Evolutionary conservation across 768 basidiomycete genomes (phyloP), one percentile per base, ranked within the genome.

Genomic region (Cantharellus anzutake): DNA sequence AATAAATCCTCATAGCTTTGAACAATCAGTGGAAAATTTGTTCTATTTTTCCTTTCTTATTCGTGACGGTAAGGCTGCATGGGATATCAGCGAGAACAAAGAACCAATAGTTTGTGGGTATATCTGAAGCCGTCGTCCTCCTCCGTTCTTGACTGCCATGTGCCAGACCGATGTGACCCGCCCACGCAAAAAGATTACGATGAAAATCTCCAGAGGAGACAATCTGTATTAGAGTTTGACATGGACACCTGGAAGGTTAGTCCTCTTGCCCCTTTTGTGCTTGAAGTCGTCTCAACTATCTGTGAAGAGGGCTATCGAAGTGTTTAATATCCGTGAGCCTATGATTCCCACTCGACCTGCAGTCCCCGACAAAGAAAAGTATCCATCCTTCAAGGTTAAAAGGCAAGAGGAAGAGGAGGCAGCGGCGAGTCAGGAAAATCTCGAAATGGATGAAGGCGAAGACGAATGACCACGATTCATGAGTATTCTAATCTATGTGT

Each of bases 1-100:
- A 58, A 74, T 96, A 63, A 94, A 99, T 67, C 96, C 96, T 7
- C 71, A 83, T 38, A 82, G 86, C 65, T 99, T 89, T 67, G 85
- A 83, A 0, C 94, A 99, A 68, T 89, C 87, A 0, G 90, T 98
- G 11, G 96, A 99, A 71, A 99, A 99, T 68, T 74, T 94, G 34
- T 98, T 99, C 69, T 92, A 96, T 67, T 76, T 94, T 2, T 90
- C 89, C 0, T 98, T 99, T 72, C 76, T 96, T 62, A 86, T 96
- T 52, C 78, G 86, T 39, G 87, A 93, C 63, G 90, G 85, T 2
- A 78, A 80, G 66, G 87, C 82, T 61, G 83, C 83, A 5, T 73
- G 88, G 38, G 84, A 90, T 63, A 76, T 78, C 3, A 73, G 77
- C 4, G 74, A 84, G 0, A 69, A 69, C 37, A 84, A 82, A 0